phyloP scores from a whole-genome alignment of 177 flowering plant species.

The Tripterygium wilfordii region DNA sequence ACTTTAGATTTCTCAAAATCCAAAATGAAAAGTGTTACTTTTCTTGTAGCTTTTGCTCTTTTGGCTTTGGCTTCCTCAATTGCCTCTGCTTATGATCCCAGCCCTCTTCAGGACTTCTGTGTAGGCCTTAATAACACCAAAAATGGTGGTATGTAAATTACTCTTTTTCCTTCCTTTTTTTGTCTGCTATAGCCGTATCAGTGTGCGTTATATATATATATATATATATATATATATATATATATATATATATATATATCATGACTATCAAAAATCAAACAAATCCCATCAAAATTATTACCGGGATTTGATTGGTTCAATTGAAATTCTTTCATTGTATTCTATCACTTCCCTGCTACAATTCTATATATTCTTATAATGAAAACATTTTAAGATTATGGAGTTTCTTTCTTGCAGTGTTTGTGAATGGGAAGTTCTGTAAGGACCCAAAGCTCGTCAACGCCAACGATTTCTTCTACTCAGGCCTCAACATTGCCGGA shows the following conservation, averaged over 20 bases:
- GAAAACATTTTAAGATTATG: too few relatives aligned
- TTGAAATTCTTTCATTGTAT: too few relatives aligned
- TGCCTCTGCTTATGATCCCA: constrained; percentile 8
- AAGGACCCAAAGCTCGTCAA: constrained; percentile 9
- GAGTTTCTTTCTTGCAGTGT: constrained; percentile 6
- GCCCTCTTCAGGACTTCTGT: constrained; percentile 18
- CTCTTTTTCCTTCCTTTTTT: background rate
- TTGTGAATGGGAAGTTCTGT: constrained; percentile 22
- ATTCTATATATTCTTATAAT: too few relatives aligned
- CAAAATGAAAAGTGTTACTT: too few relatives aligned
- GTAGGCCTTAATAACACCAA: constrained; percentile 5
- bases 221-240: background rate
- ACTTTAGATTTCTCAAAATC: too few relatives aligned
- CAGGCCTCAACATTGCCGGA: constrained; percentile 5
- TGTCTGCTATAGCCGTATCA: background rate
- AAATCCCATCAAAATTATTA: too few relatives aligned
- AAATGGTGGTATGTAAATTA: background rate
- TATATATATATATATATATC: too few relatives aligned
- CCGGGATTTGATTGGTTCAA: too few relatives aligned
- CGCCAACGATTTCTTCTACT: constrained; percentile 14
- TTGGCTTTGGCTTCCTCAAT: background rate
- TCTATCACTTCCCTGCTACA: too few relatives aligned
- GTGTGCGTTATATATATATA: background rate
- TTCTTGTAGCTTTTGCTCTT: background rate
- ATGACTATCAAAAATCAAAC: too few relatives aligned